These are phyloP conservation scores for Tephrocybe sp. DNA, from an alignment of 768 basidiomycete genomes.

Conservation along the genomic window DNA sequence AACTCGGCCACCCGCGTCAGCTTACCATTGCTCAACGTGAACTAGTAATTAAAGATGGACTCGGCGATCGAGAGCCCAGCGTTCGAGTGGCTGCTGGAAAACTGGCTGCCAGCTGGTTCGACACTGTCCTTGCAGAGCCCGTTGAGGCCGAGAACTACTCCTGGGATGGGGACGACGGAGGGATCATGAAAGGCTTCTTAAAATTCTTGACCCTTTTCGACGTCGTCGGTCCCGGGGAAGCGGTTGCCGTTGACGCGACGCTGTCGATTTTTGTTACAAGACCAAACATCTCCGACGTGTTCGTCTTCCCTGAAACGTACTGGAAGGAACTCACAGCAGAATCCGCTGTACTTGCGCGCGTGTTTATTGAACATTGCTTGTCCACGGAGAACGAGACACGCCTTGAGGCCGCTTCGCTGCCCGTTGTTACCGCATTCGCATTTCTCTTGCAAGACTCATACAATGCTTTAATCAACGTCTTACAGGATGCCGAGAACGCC, in stretches of 20 bases:
- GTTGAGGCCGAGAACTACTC: constrained; percentile 29
- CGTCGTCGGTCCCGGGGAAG: constrained; percentile 64
- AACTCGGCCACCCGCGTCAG: constrained; percentile 64
- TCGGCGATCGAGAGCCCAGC: constrained; percentile 83
- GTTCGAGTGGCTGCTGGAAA: constrained; percentile 84
- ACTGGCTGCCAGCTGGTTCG: constrained; percentile 82
- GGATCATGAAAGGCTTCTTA: constrained; percentile 45
- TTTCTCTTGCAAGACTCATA: constrained; percentile 81
- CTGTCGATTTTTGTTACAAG: constrained; percentile 74
- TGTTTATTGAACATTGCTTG: constrained; percentile 82
- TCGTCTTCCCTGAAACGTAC: constrained; percentile 77
- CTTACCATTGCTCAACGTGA: constrained; percentile 83
- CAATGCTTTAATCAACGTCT: constrained; percentile 50
- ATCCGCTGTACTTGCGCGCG: constrained; percentile 78
- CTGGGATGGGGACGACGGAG: constrained; percentile 45
- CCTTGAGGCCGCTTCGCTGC: constrained; percentile 69
- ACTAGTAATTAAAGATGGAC: constrained; percentile 79
- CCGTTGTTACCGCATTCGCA: constrained; percentile 91
- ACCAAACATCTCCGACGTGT: constrained; percentile 64
- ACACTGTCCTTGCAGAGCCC: constrained; percentile 48
- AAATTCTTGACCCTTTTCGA: constrained; percentile 50
- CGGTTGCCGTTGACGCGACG: constrained; percentile 83
- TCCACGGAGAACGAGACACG: constrained; percentile 58
- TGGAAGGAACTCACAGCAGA: constrained; percentile 80
- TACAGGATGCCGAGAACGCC: constrained; percentile 41